phyloP scores from a whole-genome alignment of 257 asterid species.

The Nicotiana noctiflora region DNA sequence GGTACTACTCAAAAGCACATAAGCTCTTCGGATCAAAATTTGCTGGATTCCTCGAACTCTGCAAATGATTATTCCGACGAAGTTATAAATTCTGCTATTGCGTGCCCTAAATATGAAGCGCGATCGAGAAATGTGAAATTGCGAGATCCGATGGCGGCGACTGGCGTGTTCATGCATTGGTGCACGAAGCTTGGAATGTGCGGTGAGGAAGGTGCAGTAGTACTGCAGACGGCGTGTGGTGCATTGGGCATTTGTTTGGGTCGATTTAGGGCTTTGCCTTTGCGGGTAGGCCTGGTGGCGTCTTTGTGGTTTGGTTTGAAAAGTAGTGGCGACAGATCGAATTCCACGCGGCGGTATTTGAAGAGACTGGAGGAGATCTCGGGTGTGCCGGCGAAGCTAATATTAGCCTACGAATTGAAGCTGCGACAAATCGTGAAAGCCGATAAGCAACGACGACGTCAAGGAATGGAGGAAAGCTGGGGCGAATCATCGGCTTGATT shows the following conservation, averaged over 20 bases:
- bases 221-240: constrained; percentile 21
- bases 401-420: constrained; percentile 35
- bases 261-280: constrained; percentile 32
- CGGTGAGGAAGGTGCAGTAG: constrained; percentile 5
- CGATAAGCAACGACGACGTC: constrained; percentile 16
- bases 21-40: neutral
- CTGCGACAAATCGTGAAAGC: constrained; percentile 22
- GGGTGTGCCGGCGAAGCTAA: constrained; percentile 52
- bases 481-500: constrained; percentile 36
- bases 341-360: constrained; percentile 18
- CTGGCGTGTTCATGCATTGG: constrained; percentile 47
- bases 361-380: constrained; percentile 42
- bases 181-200: constrained; percentile 30
- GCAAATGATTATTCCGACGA: neutral
- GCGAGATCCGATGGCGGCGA: constrained; percentile 15
- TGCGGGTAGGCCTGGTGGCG: constrained; percentile 47
- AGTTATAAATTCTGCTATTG: neutral
- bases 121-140: constrained; percentile 1
- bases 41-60: neutral
- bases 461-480: constrained; percentile 49
- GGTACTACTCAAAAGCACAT: neutral
- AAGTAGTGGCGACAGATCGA: constrained; percentile 10
- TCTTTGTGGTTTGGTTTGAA: constrained; percentile 53
- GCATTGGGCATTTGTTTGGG: constrained; percentile 30
- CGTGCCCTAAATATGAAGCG: neutral